Percentiles rank a stretch among this genome's conserved stretches.
These are phyloP conservation scores for Beauveria bassiana DNA, from an alignment of 2,329 filamentous ascomycete species.

Conservation along the genomic window DNA sequence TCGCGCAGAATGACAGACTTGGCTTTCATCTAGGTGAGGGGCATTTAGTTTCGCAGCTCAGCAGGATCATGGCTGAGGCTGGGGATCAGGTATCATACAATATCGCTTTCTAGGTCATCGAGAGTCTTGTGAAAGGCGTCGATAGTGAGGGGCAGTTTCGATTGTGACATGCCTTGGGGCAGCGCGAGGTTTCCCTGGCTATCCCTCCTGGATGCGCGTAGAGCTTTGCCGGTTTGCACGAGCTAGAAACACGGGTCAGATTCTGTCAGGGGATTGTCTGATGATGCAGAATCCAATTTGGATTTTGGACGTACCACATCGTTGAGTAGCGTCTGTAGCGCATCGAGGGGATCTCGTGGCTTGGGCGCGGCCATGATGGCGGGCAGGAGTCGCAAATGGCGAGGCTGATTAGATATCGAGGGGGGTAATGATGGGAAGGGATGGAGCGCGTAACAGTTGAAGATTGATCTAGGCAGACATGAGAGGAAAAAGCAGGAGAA, in stretches of 20 bases:
- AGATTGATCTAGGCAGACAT: not conserved
- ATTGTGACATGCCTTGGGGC: slow-evolving; percentile 25
- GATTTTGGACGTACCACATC: slow-evolving; percentile 40
- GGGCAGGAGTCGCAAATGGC: slow-evolving; percentile 3
- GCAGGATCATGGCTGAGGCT: not conserved
- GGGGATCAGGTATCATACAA: slow-evolving; percentile 33
- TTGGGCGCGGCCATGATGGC: slow-evolving; percentile 25
- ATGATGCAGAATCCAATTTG: not conserved
- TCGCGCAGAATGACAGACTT: slow-evolving; percentile 51
- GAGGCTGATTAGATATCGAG: not conserved
- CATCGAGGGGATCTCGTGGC: slow-evolving; percentile 34
- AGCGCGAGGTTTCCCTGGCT: slow-evolving; percentile 30
- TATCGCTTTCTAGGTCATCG: slow-evolving; percentile 49
- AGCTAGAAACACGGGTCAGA: slow-evolving; percentile 32
- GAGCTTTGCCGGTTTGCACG: slow-evolving; percentile 50
- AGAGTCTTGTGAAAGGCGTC: slow-evolving; percentile 43
- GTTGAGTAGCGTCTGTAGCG: slow-evolving; percentile 46
- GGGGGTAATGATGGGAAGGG: not conserved
- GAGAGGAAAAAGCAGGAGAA: not conserved
- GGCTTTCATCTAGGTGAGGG: slow-evolving; percentile 29
- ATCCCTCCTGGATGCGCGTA: slow-evolving; percentile 41
- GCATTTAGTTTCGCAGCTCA: slow-evolving; percentile 1
- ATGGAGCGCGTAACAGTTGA: not conserved
- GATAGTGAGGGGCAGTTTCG: slow-evolving; percentile 40
- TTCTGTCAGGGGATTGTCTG: slow-evolving; percentile 4